phyloP scores from a whole-genome alignment of 1,139 yeast genomes.

The Arxiozyma slooffiae region DNA sequence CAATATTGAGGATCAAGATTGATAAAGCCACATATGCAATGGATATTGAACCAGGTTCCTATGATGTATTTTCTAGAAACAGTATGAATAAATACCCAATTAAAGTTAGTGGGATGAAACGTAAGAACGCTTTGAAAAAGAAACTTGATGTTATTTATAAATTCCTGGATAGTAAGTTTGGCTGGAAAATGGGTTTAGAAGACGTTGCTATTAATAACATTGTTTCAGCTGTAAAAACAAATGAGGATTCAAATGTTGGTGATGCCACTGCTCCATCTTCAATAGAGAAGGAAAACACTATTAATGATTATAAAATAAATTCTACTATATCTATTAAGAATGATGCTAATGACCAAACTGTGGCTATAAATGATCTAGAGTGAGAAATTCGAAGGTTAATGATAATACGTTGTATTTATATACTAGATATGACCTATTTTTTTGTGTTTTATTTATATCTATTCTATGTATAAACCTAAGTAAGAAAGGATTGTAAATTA shows the following conservation, averaged over 20 bases:
- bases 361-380: too few relatives aligned
- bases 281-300: neutral
- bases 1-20: constrained; percentile 73
- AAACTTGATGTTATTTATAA: constrained; percentile 13
- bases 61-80: constrained; percentile 66
- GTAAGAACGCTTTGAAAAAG: constrained; percentile 18
- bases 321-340: neutral
- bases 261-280: neutral
- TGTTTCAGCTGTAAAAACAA: neutral
- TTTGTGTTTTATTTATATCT: too few relatives aligned
- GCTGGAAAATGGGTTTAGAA: constrained; percentile 17
- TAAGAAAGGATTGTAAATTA: neutral
- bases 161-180: constrained; percentile 17
- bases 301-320: too few relatives aligned
- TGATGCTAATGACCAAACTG: neutral
- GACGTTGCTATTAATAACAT: neutral
- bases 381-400: neutral
- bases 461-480: too few relatives aligned
- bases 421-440: too few relatives aligned
- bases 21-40: constrained; percentile 71
- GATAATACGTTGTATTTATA: neutral
- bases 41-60: constrained; percentile 72
- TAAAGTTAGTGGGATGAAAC: constrained; percentile 25
- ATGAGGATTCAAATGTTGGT: neutral
- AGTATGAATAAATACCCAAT: constrained; percentile 28